Conservation (phyloP, 805 yeast species). For the Ogataea paraovalis region DNA sequence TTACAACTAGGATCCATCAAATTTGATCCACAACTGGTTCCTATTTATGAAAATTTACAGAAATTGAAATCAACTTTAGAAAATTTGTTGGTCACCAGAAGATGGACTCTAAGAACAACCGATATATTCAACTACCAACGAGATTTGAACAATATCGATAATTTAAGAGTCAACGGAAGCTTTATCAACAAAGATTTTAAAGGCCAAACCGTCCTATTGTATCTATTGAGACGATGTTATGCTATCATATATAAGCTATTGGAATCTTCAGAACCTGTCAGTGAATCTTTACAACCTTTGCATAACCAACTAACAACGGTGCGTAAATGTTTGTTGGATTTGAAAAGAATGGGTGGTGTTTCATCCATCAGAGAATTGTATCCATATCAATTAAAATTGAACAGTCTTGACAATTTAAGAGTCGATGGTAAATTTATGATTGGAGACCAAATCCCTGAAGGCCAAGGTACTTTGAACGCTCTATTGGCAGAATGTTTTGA, state of each 20-base stretch:
- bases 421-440: conserved; percentile 89
- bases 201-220: conserved; percentile 63
- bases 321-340: conserved; percentile 82
- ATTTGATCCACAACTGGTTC: conserved; percentile 48
- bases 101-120: conserved; percentile 97
- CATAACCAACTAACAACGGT: conserved; percentile 94
- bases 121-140: conserved; percentile 85
- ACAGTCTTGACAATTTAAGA: conserved; percentile 81
- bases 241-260: conserved; percentile 84
- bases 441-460: conserved; percentile 90
- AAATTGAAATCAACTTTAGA: conserved; percentile 72
- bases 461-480: conserved; percentile 94
- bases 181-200: conserved; percentile 40
- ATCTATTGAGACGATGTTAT: conserved; percentile 84
- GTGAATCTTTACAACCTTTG: conserved; percentile 87
- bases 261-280: conserved; percentile 92
- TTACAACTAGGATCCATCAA: conserved; percentile 44
- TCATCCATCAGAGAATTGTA: conserved; percentile 84
- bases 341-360: conserved; percentile 89
- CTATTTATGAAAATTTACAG: conserved; percentile 59
- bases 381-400: conserved; percentile 93
- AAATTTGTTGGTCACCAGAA: conserved; percentile 80
- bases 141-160: conserved; percentile 69
- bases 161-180: conserved; percentile 58
- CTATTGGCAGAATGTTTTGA: conserved; percentile 92